These are phyloP conservation scores for Podospora bellae-mahoneyi DNA, from an alignment of 495 filamentous ascomycete genomes.

Conservation along the genomic window DNA sequence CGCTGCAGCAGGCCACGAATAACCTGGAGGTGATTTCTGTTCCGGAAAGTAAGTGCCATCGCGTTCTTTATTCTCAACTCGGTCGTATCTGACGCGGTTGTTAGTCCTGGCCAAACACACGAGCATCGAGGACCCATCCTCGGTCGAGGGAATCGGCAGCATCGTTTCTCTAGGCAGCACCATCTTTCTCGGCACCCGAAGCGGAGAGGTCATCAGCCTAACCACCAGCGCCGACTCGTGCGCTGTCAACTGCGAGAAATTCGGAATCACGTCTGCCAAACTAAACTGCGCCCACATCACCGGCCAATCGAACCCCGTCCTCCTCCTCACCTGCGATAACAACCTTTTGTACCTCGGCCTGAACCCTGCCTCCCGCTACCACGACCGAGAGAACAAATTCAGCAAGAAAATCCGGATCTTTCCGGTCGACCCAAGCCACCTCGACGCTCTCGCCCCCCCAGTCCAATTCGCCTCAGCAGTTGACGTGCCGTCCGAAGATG, in stretches of 20 bases:
- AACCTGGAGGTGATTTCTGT: constrained; percentile 11
- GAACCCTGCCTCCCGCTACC: not conserved
- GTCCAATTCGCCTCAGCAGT: constrained; percentile 34
- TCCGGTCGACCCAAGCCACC: constrained; percentile 39
- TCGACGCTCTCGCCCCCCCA: constrained; percentile 27
- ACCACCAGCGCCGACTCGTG: not conserved
- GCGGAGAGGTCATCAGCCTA: constrained; percentile 44
- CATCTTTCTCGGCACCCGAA: constrained; percentile 41
- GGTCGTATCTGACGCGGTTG: constrained; percentile 5
- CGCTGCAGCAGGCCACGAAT: constrained; percentile 11
- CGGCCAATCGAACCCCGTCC: constrained; percentile 12
- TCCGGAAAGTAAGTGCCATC: constrained; percentile 19
- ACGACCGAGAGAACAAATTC: not conserved
- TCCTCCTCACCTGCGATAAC: constrained; percentile 33
- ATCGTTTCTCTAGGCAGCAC: constrained; percentile 25
- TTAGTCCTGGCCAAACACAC: constrained; percentile 11
- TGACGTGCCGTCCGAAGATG: constrained; percentile 27
- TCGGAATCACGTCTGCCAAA: constrained; percentile 27
- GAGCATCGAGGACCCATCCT: not conserved
- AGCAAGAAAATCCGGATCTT: constrained; percentile 34
- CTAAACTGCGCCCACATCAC: constrained; percentile 20
- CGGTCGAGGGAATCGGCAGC: constrained; percentile 36
- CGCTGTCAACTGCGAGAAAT: constrained; percentile 23
- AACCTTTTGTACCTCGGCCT: constrained; percentile 23
- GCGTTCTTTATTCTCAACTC: not conserved